A percentile compares a stretch with the other conserved stretches of the same genome.
These are phyloP conservation scores for Beauveria rudraprayagi DNA, from an alignment of 2,329 filamentous ascomycete genomes.

Conservation along the genomic window DNA sequence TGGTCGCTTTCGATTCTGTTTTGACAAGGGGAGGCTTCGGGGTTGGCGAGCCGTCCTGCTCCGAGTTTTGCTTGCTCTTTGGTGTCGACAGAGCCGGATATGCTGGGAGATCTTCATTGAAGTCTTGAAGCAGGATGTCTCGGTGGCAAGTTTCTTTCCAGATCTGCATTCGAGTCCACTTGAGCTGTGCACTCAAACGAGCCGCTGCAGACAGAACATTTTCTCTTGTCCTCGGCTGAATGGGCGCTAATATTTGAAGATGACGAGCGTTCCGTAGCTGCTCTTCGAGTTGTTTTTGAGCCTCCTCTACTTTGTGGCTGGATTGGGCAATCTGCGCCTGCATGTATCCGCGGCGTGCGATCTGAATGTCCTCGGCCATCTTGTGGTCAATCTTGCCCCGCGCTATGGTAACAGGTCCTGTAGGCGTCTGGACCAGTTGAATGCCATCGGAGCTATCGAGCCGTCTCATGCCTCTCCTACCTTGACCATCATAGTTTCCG, in stretches of 20 bases:
- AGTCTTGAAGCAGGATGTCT: conserved; percentile 76
- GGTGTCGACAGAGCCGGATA: conserved; percentile 16
- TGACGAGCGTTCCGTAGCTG: conserved; percentile 86
- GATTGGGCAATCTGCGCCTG: conserved; percentile 73
- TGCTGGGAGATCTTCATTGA: conserved; percentile 61
- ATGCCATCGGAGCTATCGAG: conserved; percentile 55
- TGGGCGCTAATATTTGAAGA: conserved; percentile 78
- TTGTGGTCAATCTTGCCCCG: conserved; percentile 69
- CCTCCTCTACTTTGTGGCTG: conserved; percentile 65
- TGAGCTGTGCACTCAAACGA: conserved; percentile 77
- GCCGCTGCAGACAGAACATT: conserved; percentile 78
- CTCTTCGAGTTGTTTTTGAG: conserved; percentile 71
- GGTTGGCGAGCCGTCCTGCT: conserved; percentile 20
- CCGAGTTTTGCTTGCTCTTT: conserved; percentile 21
- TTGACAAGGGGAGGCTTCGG: conserved; percentile 17
- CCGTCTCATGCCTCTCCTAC: conserved; percentile 61
- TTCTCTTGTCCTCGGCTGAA: conserved; percentile 84
- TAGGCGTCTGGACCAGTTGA: conserved; percentile 58
- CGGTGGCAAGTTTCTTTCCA: conserved; percentile 87
- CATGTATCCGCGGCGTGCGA: conserved; percentile 76
- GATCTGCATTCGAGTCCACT: conserved; percentile 90
- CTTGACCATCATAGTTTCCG: conserved; percentile 76
- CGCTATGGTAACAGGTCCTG: conserved; percentile 65
- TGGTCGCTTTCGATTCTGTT: conserved; percentile 22
- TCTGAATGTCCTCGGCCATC: conserved; percentile 78